Conservation (phyloP, 345 rosid species). For the Punica granatum region DNA sequence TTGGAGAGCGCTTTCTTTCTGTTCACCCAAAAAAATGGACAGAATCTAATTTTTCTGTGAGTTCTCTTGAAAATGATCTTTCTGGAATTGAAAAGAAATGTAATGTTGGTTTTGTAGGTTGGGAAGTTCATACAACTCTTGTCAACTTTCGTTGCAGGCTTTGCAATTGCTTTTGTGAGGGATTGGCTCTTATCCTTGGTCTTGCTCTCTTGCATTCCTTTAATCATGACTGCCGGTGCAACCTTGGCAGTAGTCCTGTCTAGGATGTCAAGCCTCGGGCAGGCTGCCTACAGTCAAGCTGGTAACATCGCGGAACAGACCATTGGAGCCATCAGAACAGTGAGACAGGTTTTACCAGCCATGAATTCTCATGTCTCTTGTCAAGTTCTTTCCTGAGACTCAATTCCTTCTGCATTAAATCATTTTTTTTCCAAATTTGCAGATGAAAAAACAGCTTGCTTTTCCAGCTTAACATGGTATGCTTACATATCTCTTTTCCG, state of each 20-base stretch:
- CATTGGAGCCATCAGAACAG: slow-evolving; percentile 73
- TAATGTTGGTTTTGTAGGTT: slow-evolving; percentile 31
- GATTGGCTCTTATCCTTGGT: slow-evolving; percentile 52
- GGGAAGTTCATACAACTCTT: slow-evolving; percentile 63
- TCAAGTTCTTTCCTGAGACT: too few species aligned
- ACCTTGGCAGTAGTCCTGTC: slow-evolving; percentile 42
- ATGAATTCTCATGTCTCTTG: not conserved
- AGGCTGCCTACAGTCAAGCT: slow-evolving; percentile 74
- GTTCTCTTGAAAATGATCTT: too few species aligned
- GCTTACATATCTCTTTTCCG: not conserved
- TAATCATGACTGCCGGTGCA: slow-evolving; percentile 45
- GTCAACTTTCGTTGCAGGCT: slow-evolving; percentile 62
- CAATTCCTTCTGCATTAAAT: not conserved
- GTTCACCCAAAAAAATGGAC: too few species aligned
- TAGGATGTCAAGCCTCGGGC: slow-evolving; percentile 67
- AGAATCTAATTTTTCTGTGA: too few species aligned
- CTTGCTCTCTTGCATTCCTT: slow-evolving; percentile 55
- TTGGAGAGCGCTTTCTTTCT: not conserved
- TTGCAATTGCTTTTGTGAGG: slow-evolving; percentile 42
- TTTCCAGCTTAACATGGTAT: not conserved
- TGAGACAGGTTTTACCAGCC: too few species aligned
- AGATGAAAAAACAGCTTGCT: too few species aligned
- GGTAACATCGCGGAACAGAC: slow-evolving; percentile 84
- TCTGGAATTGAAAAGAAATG: too few species aligned
- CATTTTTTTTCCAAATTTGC: not conserved